Evolutionary conservation across 805 yeast genomes (phyloP).

Genomic region (Ogataea nitratoaversa): DNA sequence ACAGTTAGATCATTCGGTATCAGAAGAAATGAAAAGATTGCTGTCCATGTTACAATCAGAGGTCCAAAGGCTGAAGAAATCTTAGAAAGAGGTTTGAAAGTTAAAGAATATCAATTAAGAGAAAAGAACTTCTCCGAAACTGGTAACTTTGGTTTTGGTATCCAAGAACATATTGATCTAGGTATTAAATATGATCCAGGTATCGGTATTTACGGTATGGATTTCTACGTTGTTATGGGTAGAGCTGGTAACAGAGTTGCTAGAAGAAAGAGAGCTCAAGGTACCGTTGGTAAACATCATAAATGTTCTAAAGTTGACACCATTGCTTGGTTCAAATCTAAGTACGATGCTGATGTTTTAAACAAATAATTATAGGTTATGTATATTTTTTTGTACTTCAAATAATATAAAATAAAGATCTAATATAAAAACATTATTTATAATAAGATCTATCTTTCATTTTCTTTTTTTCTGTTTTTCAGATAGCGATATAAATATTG

Average conservation of each 20-base stretch:
- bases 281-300: constrained; percentile 89
- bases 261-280: constrained; percentile 94
- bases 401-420: too few species aligned
- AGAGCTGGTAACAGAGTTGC: constrained; percentile 99
- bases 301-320: constrained; percentile 89
- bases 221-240: constrained; percentile 98
- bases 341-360: constrained; percentile 98
- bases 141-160: constrained; percentile 99
- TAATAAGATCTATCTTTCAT: neutral
- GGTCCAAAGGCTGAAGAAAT: constrained; percentile 99
- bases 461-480: too few species aligned
- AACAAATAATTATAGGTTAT: constrained; percentile 50
- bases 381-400: neutral
- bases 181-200: constrained; percentile 99
- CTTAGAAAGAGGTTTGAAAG: constrained; percentile 99
- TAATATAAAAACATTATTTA: too few species aligned
- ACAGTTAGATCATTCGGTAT: constrained; percentile 99
- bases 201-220: constrained; percentile 99
- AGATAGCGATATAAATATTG: too few species aligned
- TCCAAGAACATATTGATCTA: constrained; percentile 98
- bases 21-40: constrained; percentile 99
- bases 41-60: constrained; percentile 99
- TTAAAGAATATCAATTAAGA: constrained; percentile 97
- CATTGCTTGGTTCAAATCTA: constrained; percentile 98
- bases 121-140: constrained; percentile 94